Percentiles rank a stretch among this genome's conserved stretches.
These are phyloP conservation scores for Torulaspora franciscae DNA, from an alignment of 805 yeast species.

Conservation along the genomic window DNA sequence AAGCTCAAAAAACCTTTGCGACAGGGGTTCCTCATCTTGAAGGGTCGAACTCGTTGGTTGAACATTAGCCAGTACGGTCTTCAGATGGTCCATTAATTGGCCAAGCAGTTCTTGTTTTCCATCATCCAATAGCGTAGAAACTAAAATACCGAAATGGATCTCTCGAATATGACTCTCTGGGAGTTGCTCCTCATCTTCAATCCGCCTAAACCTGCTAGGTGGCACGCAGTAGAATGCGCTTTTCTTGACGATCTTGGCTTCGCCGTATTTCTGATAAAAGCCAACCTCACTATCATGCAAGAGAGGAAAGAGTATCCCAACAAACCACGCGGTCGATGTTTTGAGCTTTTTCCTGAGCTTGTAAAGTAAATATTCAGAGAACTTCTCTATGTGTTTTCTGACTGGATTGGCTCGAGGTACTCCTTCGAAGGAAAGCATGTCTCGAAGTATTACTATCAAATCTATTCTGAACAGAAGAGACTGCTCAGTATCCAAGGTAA, in stretches of 20 bases:
- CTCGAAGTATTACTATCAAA: constrained; percentile 55
- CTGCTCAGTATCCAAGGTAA: constrained; percentile 57
- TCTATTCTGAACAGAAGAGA: constrained; percentile 64
- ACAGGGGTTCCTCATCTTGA: constrained; percentile 16
- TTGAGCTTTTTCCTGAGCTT: constrained; percentile 46
- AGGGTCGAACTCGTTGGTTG: constrained; percentile 9
- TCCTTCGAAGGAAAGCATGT: constrained; percentile 49
- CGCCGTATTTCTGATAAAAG: constrained; percentile 41
- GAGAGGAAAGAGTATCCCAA: constrained; percentile 66
- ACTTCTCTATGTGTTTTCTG: constrained; percentile 57
- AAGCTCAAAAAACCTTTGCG: constrained; percentile 4
- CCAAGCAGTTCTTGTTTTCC: constrained; percentile 25
- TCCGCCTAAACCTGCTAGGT: constrained; percentile 24
- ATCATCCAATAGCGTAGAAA: constrained; percentile 34
- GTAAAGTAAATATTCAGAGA: constrained; percentile 61
- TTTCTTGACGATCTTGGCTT: constrained; percentile 33
- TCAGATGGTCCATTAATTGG: constrained; percentile 20
- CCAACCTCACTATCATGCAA: constrained; percentile 43
- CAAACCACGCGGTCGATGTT: constrained; percentile 49
- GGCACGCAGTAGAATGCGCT: constrained; percentile 16
- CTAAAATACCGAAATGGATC: constrained; percentile 31
- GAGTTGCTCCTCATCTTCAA: constrained; percentile 24
- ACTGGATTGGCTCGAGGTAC: constrained; percentile 43
- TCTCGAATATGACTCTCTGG: constrained; percentile 23
- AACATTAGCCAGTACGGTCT: constrained; percentile 9